Percentiles rank a stretch among this genome's conserved stretches.
These are phyloP conservation scores for Calycina herbarum DNA, from an alignment of 2,329 filamentous ascomycete species.

Conservation along the genomic window DNA sequence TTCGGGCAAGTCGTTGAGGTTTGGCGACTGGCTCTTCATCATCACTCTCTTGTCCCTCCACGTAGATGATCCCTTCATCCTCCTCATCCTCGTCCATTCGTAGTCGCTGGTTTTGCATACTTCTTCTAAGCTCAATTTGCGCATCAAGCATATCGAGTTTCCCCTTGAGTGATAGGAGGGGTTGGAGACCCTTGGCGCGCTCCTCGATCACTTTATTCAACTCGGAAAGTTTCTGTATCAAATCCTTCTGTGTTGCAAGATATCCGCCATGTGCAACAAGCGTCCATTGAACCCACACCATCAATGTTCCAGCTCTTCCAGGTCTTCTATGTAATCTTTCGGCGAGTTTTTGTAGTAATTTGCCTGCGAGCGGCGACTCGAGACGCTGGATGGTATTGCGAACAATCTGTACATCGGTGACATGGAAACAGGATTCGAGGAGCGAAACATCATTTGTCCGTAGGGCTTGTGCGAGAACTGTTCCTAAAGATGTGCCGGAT, in stretches of 20 bases:
- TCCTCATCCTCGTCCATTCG: conserved; percentile 46
- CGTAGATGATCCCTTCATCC: conserved; percentile 71
- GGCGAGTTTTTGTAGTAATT: conserved; percentile 78
- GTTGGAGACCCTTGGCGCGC: conserved; percentile 77
- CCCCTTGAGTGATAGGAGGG: conserved; percentile 84
- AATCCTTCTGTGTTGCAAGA: conserved; percentile 79
- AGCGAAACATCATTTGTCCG: conserved; percentile 87
- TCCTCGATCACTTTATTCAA: conserved; percentile 87
- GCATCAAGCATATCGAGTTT: conserved; percentile 93
- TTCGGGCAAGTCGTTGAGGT: conserved; percentile 21
- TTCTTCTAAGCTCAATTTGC: conserved; percentile 78
- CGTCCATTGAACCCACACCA: conserved; percentile 96
- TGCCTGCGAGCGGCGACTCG: conserved; percentile 78
- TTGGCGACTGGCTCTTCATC: conserved; percentile 58
- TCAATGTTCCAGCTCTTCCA: conserved; percentile 83
- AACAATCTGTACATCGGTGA: conserved; percentile 73
- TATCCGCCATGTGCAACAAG: conserved; percentile 90
- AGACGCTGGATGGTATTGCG: conserved; percentile 87
- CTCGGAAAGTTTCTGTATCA: conserved; percentile 74
- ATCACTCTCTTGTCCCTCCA: conserved; percentile 70
- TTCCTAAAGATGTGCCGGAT: conserved; percentile 79
- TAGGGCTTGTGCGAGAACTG: conserved; percentile 90
- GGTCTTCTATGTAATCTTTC: conserved; percentile 84
- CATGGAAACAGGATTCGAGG: conserved; percentile 88
- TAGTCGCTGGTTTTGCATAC: conserved; percentile 55